These are phyloP conservation scores for Fusarium sarcochroum DNA, from an alignment of 2,329 filamentous ascomycete species.

Conservation along the genomic window DNA sequence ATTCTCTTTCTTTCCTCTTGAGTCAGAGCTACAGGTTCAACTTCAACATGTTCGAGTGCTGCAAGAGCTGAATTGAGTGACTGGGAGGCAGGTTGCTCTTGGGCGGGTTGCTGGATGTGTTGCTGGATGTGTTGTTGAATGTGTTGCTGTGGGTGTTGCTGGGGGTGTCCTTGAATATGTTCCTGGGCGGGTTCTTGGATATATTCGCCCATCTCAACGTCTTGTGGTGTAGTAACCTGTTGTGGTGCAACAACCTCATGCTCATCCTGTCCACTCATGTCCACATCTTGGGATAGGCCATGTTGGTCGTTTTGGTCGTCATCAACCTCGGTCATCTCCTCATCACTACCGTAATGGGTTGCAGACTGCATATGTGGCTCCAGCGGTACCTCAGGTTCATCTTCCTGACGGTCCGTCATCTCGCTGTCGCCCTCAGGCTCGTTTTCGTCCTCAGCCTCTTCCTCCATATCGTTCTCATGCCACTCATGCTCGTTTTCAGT, in stretches of 20 bases:
- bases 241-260: neutral
- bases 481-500: neutral
- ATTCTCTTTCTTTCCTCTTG: constrained; percentile 1
- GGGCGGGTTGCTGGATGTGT: neutral
- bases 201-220: constrained; percentile 16
- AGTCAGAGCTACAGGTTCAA: neutral
- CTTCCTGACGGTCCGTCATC: neutral
- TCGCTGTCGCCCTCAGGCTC: neutral
- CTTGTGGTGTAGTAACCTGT: neutral
- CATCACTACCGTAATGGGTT: neutral
- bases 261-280: neutral
- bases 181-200: neutral
- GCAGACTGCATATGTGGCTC: neutral
- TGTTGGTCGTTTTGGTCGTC: too few relatives aligned
- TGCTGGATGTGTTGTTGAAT: neutral
- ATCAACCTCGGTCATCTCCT: constrained; percentile 4
- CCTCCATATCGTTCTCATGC: neutral
- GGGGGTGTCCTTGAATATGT: neutral
- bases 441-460: neutral
- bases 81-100: neutral
- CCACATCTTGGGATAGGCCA: neutral
- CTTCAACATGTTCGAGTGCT: neutral
- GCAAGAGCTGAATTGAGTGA: neutral
- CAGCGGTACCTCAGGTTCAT: neutral
- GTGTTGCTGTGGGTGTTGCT: neutral